Evolutionary conservation across 2,329 filamentous ascomycete genomes (phyloP).

Genomic region (Epichloe coenophiala): DNA sequence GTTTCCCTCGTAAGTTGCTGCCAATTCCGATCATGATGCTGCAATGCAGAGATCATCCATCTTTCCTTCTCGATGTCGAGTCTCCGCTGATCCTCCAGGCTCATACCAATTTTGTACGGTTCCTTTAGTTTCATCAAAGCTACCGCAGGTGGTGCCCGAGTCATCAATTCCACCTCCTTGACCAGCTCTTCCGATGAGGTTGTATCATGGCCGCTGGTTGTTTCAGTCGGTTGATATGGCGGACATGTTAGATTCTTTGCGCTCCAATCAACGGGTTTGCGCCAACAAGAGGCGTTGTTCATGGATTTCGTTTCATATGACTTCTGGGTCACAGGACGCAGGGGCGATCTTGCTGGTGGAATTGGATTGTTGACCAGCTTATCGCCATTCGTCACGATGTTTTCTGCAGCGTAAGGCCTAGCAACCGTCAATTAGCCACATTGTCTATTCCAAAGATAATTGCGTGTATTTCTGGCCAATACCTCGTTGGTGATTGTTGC

Average conservation of each 20-base stretch:
- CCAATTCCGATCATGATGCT: slow-evolving; percentile 25
- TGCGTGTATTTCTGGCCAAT: not conserved
- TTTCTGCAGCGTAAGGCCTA: not conserved
- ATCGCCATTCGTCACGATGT: not conserved
- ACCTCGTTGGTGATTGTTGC: slow-evolving; percentile 1
- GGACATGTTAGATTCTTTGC: not conserved
- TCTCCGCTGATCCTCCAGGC: not conserved
- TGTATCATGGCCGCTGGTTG: not conserved
- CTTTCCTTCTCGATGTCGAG: slow-evolving; percentile 14
- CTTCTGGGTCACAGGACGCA: not conserved
- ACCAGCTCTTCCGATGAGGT: not conserved
- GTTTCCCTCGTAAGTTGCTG: not conserved
- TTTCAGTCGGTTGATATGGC: not conserved
- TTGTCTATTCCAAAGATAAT: not conserved
- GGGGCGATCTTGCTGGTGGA: slow-evolving; percentile 2
- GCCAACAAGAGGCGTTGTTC: slow-evolving; percentile 2
- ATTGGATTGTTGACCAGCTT: not conserved
- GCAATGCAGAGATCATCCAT: slow-evolving; percentile 48
- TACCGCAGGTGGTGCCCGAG: slow-evolving; percentile 4
- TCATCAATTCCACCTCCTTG: slow-evolving; percentile 5
- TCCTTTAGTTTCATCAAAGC: slow-evolving; percentile 9
- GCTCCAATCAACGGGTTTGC: slow-evolving; percentile 2
- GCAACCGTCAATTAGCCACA: not conserved
- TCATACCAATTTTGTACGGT: not conserved
- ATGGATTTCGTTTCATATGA: not conserved